Conservation (phyloP, 2,329 filamentous ascomycete species). For the Phoma sp. region DNA sequence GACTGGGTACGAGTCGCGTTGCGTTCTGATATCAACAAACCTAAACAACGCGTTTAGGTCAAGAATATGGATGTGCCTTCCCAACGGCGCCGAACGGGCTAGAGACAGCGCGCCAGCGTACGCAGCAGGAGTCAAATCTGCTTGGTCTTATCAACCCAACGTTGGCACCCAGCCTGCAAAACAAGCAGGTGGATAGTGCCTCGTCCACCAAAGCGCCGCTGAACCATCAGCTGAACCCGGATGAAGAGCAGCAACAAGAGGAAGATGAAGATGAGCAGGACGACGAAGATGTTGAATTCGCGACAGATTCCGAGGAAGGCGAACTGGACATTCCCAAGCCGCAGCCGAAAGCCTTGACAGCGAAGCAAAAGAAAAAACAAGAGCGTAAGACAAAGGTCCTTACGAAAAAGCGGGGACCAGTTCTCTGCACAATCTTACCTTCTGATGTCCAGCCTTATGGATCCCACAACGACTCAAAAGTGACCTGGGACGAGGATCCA, state of each 20-base stretch:
- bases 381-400: conserved; percentile 18
- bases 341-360: conserved; percentile 13
- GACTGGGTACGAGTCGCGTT: conserved; percentile 1
- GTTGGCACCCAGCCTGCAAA: not conserved
- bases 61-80: not conserved
- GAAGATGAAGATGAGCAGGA: not conserved
- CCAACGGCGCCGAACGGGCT: not conserved
- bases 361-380: conserved; percentile 25
- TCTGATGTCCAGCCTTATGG: conserved; percentile 19
- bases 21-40: not conserved
- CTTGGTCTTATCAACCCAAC: conserved; percentile 16
- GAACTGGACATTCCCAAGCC: conserved; percentile 9
- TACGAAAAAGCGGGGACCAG: conserved; percentile 23
- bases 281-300: conserved; percentile 10
- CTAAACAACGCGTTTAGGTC: conserved; percentile 2
- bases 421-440: conserved; percentile 22
- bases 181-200: not conserved
- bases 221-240: not conserved
- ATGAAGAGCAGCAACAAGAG: not conserved
- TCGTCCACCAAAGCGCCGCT: not conserved
- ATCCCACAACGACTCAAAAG: conserved; percentile 3
- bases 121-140: conserved; percentile 13
- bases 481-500: conserved; percentile 34
- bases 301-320: conserved; percentile 14
- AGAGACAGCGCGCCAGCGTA: conserved; percentile 10